Evolutionary conservation across 2,329 filamentous ascomycete genomes (phyloP).

Genomic region (Pseudocercospora fijiensis): DNA sequence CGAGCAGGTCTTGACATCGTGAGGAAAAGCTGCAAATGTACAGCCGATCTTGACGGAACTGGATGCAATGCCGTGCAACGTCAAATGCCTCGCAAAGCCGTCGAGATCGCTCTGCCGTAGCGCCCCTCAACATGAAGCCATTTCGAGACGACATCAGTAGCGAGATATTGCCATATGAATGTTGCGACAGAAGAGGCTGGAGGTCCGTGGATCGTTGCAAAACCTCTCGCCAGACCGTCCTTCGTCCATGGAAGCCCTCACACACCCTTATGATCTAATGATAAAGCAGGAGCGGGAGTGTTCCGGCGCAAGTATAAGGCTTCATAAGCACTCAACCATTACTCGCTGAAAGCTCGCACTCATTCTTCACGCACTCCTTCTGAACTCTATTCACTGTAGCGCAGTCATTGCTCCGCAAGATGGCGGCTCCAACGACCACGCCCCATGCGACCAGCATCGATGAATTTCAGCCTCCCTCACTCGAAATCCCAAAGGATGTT

Average conservation of each 20-base stretch:
- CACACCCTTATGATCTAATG: too few species aligned
- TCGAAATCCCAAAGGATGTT: not conserved
- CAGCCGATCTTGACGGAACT: not conserved
- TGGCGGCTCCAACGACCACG: not conserved
- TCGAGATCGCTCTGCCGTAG: not conserved
- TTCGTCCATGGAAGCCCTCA: too few species aligned
- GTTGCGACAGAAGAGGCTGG: not conserved
- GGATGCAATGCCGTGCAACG: not conserved
- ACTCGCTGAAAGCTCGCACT: not conserved
- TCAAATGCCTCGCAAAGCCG: not conserved
- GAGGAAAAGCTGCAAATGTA: not conserved
- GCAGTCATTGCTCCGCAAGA: not conserved
- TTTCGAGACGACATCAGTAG: not conserved
- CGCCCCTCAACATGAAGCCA: not conserved
- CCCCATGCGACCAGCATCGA: not conserved
- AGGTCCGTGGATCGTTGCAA: not conserved
- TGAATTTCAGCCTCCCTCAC: not conserved
- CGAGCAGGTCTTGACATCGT: not conserved
- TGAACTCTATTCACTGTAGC: not conserved
- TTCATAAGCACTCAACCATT: not conserved
- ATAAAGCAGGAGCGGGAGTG: not conserved
- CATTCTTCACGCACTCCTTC: not conserved
- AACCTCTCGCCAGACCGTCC: not conserved
- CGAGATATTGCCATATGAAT: not conserved
- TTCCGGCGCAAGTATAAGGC: not conserved